Base-by-base conservation (phyloP, 768 basidiomycete genomes). In the Rhodosporidiobolus sp. region DNA sequence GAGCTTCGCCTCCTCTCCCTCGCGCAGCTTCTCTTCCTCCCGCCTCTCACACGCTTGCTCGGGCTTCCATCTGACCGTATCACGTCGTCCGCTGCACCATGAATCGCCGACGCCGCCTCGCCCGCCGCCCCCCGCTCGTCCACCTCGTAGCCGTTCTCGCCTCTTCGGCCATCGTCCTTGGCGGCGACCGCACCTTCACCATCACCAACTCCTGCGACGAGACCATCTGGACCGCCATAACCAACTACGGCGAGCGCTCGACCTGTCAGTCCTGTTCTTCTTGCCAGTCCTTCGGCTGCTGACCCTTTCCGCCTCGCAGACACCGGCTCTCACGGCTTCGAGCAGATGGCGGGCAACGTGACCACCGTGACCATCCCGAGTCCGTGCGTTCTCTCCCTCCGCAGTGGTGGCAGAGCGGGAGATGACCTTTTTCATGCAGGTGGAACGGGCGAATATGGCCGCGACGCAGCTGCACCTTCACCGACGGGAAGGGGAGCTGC, bases 381-480 rank as follows among this genome's bases (percentile, higher is more conserved):
- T 1, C 57, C 63, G 14, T n/a, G n/a, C n/a, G n/a, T n/a, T n/a
- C n/a, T 30, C n/a, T 11, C 49, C 55, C 0, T n/a, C n/a, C n/a
- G n/a, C n/a, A n/a, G n/a, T n/a, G n/a, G n/a, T n/a, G n/a, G n/a
- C n/a, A n/a, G n/a, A n/a, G n/a, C n/a, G n/a, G n/a, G n/a, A n/a
- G n/a, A n/a, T n/a, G n/a, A n/a, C n/a, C n/a, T n/a, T n/a, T n/a
- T n/a, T n/a, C n/a, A n/a, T n/a, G n/a, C n/a, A n/a, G n/a, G n/a
- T 58, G 56, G 56, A 70, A 64, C 32, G 62, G 55, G 1, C 32
- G 69, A 24, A 53, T 70, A 48, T 70, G 67, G 63, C 26, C 62
- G 17, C 56, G 69, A 7, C 45, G 69, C 10, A n/a, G n/a, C 5
- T 70, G 69, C 43, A 19, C 24, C 0, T 70, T 70, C 24, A 63